Evolutionary conservation across 2,329 filamentous ascomycete species (phyloP).

Genomic region (Ceratocystis cubensis): DNA sequence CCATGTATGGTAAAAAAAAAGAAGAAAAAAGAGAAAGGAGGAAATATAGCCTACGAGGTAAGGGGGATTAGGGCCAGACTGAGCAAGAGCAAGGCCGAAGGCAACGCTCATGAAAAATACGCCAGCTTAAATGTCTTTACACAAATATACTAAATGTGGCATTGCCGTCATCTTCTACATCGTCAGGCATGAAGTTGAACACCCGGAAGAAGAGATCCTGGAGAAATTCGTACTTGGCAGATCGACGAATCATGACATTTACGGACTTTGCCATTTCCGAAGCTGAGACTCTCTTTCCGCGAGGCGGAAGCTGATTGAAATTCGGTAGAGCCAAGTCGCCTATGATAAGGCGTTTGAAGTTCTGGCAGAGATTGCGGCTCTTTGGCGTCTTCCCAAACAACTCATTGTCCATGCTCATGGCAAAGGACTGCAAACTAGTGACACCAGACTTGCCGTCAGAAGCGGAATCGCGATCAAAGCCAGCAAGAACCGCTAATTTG

Average conservation of each 20-base stretch:
- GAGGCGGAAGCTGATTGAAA: slow-evolving; percentile 34
- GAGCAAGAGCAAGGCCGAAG: neutral
- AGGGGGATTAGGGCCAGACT: too few species aligned
- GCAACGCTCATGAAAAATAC: neutral
- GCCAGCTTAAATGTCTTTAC: slow-evolving; percentile 25
- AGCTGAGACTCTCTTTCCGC: slow-evolving; percentile 49
- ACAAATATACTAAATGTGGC: slow-evolving; percentile 43
- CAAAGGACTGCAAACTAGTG: slow-evolving; percentile 56
- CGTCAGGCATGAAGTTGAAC: slow-evolving; percentile 72
- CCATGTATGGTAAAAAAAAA: too few species aligned
- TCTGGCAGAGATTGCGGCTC: slow-evolving; percentile 59
- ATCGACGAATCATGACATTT: slow-evolving; percentile 56
- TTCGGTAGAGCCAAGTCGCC: slow-evolving; percentile 49
- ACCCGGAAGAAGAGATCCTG: slow-evolving; percentile 72
- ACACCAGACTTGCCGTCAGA: slow-evolving; percentile 34
- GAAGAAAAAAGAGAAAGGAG: neutral
- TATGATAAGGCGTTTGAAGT: slow-evolving; percentile 68
- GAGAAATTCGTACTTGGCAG: slow-evolving; percentile 64
- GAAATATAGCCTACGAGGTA: too few species aligned
- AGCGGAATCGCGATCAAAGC: slow-evolving; percentile 53
- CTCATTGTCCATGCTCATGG: slow-evolving; percentile 60
- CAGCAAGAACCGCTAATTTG: slow-evolving; percentile 74
- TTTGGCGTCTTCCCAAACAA: slow-evolving; percentile 63
- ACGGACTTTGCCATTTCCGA: slow-evolving; percentile 73
- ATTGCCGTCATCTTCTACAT: slow-evolving; percentile 49